phyloP scores from a whole-genome alignment of 2,329 filamentous ascomycete genomes.

The Atkinsonella hypoxylon region DNA sequence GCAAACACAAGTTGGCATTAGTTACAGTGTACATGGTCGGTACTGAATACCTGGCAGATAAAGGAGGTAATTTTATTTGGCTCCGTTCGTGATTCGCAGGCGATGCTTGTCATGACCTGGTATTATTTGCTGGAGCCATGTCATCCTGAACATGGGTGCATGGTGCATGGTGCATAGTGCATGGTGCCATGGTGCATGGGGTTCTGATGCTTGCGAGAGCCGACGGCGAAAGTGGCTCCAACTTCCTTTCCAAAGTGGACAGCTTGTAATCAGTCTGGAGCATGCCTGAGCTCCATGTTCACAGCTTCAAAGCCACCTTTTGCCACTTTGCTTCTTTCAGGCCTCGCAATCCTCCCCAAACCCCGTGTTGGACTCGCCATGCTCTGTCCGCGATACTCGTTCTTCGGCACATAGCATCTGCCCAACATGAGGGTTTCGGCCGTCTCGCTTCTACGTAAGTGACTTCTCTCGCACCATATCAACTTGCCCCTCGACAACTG shows the following conservation, averaged over 20 bases:
- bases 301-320: slow-evolving; percentile 4
- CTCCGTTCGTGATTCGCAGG: too few species aligned
- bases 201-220: not conserved
- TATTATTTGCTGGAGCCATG: too few species aligned
- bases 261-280: slow-evolving; percentile 6
- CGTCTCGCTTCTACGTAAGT: slow-evolving; percentile 32
- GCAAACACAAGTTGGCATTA: too few species aligned
- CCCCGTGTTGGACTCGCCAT: slow-evolving; percentile 14
- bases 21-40: too few species aligned
- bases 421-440: slow-evolving; percentile 29
- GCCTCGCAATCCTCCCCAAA: not conserved
- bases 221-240: not conserved
- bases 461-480: slow-evolving; percentile 3
- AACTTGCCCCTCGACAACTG: slow-evolving; percentile 6
- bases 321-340: not conserved
- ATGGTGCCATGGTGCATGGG: too few species aligned
- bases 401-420: slow-evolving; percentile 22
- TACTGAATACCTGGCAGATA: too few species aligned
- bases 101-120: too few species aligned
- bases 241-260: slow-evolving; percentile 8
- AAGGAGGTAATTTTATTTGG: too few species aligned
- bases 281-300: not conserved
- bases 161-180: too few species aligned
- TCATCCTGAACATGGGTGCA: too few species aligned
- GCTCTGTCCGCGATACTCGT: slow-evolving; percentile 13